Base-by-base conservation (phyloP, 768 basidiomycete species). In the Leccinum broughii region DNA sequence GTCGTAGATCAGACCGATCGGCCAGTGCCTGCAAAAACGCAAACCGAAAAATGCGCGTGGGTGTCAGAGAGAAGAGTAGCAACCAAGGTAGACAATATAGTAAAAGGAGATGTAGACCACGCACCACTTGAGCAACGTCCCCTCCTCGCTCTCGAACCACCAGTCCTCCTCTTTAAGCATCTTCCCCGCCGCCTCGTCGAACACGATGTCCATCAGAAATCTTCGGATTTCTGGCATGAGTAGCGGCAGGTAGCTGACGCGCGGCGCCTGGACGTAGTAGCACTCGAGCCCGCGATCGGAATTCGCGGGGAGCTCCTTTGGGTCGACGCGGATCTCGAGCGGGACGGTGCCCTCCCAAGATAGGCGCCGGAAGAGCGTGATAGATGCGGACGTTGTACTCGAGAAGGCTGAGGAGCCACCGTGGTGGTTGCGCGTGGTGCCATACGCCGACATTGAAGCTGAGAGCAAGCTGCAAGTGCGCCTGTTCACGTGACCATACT, bases 71-170 rank as follows among this genome's bases (percentile, higher is more conserved):
- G 39, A 41, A 41, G 7, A 41, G 17, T 8, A 17, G 17, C 39
- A 37, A 7, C 35, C 35, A 37, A 15, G 14, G 35, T 37, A 41
- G 57, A 52, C 7, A n/a, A 9, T 6, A 41, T 41, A 8, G 56
- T 41, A 34, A 35, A 54, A 37, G 55, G 24, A 54, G 11, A 9
- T 10, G 22, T 1, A 11, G 17, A 41, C 41, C 32, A 80, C 85
- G 62, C 59, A 96, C 96, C 96, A 98, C 77, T 94, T 93, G 67
- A 95, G 81, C 53, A 91, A 70, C 6, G 81, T 84, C 32, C 92
- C 92, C 64, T 87, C 89, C 56, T 91, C 90, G 62, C 87, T 90
- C 75, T 97, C 94, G 73, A 99, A 97, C 97, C 96, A 98, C 92
- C 96, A 94, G 55, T 95, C 91, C 59, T 92, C 90, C 64, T 95